These are phyloP conservation scores for Cutaneotrichosporon cavernicola DNA, from an alignment of 1,284 basidiomycete genomes.

Conservation along the genomic window DNA sequence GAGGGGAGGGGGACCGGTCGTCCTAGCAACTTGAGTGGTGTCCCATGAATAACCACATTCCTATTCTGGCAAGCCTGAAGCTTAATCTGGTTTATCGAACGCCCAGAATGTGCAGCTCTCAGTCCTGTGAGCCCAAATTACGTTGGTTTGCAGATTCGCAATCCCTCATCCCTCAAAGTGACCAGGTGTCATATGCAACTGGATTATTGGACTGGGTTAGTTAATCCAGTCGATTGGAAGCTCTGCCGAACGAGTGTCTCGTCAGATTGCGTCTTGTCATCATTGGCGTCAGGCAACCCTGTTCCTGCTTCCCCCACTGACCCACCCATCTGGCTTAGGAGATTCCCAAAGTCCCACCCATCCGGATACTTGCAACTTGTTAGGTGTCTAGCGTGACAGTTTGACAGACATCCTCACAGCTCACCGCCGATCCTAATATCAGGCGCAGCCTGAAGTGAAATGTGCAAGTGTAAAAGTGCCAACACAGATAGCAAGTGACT, in stretches of 20 bases:
- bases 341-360: neutral
- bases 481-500: neutral
- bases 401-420: neutral
- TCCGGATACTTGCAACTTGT: neutral
- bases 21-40: too few species aligned
- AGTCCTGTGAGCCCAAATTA: neutral
- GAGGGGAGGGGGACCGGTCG: too few species aligned
- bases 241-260: neutral
- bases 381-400: neutral
- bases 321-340: neutral
- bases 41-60: neutral
- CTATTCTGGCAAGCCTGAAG: slow-evolving; percentile 7
- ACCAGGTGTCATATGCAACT: neutral
- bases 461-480: neutral
- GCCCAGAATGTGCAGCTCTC: neutral
- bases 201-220: neutral
- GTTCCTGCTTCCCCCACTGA: neutral
- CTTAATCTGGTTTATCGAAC: neutral
- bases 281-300: neutral
- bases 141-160: neutral
- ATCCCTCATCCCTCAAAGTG: neutral
- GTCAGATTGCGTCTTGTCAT: neutral
- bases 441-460: neutral
- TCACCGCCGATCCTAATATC: neutral
- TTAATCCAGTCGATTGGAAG: neutral